Evolutionary conservation across 495 filamentous ascomycete species (phyloP).

Genomic region (Schizothecium vesticola): DNA sequence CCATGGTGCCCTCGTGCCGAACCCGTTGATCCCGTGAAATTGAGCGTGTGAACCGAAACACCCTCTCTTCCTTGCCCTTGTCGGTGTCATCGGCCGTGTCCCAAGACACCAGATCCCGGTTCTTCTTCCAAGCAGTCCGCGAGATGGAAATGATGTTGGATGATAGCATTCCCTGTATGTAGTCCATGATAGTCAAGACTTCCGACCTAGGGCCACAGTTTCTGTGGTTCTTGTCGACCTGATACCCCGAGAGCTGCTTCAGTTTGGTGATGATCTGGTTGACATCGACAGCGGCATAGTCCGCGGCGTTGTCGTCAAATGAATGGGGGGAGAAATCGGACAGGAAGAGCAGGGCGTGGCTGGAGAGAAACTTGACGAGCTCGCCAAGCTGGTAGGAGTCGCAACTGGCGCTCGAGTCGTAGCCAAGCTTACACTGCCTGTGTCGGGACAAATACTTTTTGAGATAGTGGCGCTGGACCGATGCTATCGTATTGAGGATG

Average conservation of each 20-base stretch:
- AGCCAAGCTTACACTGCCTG: slow-evolving; percentile 69
- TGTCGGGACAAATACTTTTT: slow-evolving; percentile 57
- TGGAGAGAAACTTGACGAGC: slow-evolving; percentile 71
- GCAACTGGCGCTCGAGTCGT: slow-evolving; percentile 68
- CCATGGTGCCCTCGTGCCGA: slow-evolving; percentile 35
- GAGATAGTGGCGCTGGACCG: slow-evolving; percentile 69
- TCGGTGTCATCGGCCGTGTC: slow-evolving; percentile 4
- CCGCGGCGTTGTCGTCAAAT: slow-evolving; percentile 18
- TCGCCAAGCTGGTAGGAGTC: slow-evolving; percentile 85
- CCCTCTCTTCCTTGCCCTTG: slow-evolving; percentile 16
- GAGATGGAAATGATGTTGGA: slow-evolving; percentile 42
- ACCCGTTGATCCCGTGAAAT: slow-evolving; percentile 37
- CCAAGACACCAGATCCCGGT: slow-evolving; percentile 33
- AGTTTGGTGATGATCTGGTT: slow-evolving; percentile 31
- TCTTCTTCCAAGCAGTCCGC: slow-evolving; percentile 40
- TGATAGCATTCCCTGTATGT: slow-evolving; percentile 50
- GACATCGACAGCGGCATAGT: slow-evolving; percentile 32
- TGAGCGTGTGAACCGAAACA: slow-evolving; percentile 38
- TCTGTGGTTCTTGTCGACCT: slow-evolving; percentile 69
- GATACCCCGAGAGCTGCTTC: slow-evolving; percentile 61
- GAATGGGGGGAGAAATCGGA: slow-evolving; percentile 39
- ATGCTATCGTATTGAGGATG: slow-evolving; percentile 69
- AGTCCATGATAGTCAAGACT: slow-evolving; percentile 62
- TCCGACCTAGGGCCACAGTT: slow-evolving; percentile 71
- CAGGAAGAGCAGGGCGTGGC: slow-evolving; percentile 46